These are phyloP conservation scores for Tricholoma sp. DNA, from an alignment of 768 basidiomycete genomes.

Conservation along the genomic window DNA sequence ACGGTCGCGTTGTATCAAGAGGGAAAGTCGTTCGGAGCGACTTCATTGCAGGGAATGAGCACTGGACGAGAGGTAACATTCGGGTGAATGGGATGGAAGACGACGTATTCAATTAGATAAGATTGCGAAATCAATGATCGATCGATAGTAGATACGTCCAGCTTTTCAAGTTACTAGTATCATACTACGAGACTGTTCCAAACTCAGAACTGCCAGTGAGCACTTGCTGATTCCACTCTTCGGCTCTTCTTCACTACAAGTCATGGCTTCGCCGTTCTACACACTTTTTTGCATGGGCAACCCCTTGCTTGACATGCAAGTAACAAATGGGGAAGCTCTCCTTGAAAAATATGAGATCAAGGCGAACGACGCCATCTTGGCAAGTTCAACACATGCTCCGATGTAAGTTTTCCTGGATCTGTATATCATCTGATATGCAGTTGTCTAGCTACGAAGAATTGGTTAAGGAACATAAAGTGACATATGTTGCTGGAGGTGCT, in stretches of 20 bases:
- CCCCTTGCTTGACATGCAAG: constrained; percentile 95
- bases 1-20: constrained; percentile 33
- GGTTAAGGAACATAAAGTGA: constrained; percentile 65
- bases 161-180: not conserved
- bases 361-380: constrained; percentile 94
- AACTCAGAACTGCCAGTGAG: too few species aligned
- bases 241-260: not conserved
- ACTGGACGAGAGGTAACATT: constrained; percentile 45
- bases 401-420: constrained; percentile 48
- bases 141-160: too few species aligned
- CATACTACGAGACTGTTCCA: too few species aligned
- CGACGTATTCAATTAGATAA: constrained; percentile 20
- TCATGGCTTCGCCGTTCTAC: constrained; percentile 46
- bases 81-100: constrained; percentile 28
- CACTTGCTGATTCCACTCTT: too few species aligned
- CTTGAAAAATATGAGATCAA: constrained; percentile 88
- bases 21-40: constrained; percentile 56
- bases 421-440: constrained; percentile 2
- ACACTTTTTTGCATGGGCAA: constrained; percentile 89
- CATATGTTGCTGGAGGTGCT: constrained; percentile 96
- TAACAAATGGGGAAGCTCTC: constrained; percentile 76
- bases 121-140: constrained; percentile 7
- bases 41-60: constrained; percentile 60
- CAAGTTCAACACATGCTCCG: constrained; percentile 80
- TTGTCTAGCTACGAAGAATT: constrained; percentile 80